Evolutionary conservation across 2,329 filamentous ascomycete genomes (phyloP), one percentile per base, ranked within the genome.

Genomic region (Dothidotthia symphoricarpi): DNA sequence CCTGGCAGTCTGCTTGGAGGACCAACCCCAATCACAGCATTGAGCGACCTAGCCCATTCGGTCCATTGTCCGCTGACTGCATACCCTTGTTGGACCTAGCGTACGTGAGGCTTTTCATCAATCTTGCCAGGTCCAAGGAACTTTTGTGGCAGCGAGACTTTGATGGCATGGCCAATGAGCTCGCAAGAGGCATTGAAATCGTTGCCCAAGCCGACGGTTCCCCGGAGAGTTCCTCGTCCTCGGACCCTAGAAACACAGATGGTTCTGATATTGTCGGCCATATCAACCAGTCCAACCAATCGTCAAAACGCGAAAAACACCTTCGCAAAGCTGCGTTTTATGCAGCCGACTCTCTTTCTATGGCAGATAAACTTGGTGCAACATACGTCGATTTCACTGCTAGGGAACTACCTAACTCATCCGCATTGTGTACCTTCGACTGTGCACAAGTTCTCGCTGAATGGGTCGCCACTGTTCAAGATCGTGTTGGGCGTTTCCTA

Each of bases 311-410:
- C 3, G 91, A 98, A 68, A 85, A 83, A 49, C 88, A 95, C 57
- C 75, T 97, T 14, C 84, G 91, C 28, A 94, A 91, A 64, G 93
- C 93, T n/a, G 93, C 91, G 0, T 94, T 89, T 61, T 95, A 95
- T 59, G 93, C 93, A 1, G 89, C 88, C 1, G 89, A 96, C 64
- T 95, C 90, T 0, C 78, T 98, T 7, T 81, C 83, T 17, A 93
- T 93, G 81, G 85, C 88, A 2, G 86, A 94, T 63, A 90, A 86
- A 60, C 77, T 93, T 10, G 88, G 88, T 1, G 81, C 91, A 17
- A 88, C 87, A 0, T 93, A 91, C 68, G 84, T 86, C 6, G 89
- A 95, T 47, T 83, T 87, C 45, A 85, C 83, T 1, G 89, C 86
- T 36, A 78, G 88, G 29, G 89, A 96, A 60, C 75, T 97, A 10